Evolutionary conservation across 2,329 filamentous ascomycete species (phyloP), one percentile per base, ranked within the genome.

Genomic region (Scedosporium boydii): DNA sequence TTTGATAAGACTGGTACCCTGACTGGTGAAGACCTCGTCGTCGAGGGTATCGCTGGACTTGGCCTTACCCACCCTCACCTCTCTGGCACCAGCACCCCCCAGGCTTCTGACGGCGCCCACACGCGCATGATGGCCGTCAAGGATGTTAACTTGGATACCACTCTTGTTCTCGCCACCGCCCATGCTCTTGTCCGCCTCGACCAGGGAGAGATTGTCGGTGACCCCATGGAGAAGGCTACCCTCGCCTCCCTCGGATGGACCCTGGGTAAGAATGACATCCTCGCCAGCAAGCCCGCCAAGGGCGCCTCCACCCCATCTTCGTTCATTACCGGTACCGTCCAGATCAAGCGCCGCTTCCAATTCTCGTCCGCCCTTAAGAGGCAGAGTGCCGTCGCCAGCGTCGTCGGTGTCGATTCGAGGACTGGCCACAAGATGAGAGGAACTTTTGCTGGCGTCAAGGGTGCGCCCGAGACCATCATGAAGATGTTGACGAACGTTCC

Each of bases 151-250:
- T 80, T 93, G 55, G 87, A 96, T 68, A 98, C 95, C 0, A 96
- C 93, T 7, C 81, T 99, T 63, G 95, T 98, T 61, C 85, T 99
- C 61, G 93, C 95, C 51, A 96, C 93, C 12, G 95, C 95, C 2
- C 95, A 99, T 72, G 95, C 95, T 51, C 81, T 99, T 29, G 96
- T 99, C 59, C 97, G 93, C 73, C 83, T 99, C 16, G 95, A 99
- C 67, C 95, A 99, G 73, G 95, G 95, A 21, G 95, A 99, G 12
- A 89, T 98, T 68, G 95, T 99, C 55, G 95, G 95, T 70, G 95
- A 99, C 71, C 95, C 95, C 2, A 99, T 99, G 95, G 95, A 99
- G 73, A 98, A 98, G 77, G 95, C 95, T 55, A 98, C 95, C 1
- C 80, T 99, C 29, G 80, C 83, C 58, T 92, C 93, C 62, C 86